Percentiles rank a stretch among this genome's conserved stretches.
Evolutionary conservation across 2,329 filamentous ascomycete genomes (phyloP).

Genomic region (Penicillium palitans): DNA sequence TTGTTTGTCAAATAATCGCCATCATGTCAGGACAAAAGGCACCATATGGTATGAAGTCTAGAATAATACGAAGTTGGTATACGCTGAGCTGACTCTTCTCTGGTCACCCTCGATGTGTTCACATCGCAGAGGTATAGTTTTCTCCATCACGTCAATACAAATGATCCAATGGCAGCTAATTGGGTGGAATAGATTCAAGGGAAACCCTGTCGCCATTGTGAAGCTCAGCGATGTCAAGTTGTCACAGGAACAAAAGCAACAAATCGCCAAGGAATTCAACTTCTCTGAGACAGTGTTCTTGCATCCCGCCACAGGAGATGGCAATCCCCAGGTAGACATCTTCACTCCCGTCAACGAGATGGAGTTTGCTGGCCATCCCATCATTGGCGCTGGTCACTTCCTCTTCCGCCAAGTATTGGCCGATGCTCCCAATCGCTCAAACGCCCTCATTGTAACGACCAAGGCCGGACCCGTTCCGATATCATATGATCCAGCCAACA

Average conservation of each 20-base stretch:
- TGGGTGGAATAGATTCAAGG: background rate
- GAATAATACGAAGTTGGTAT: background rate
- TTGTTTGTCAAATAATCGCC: background rate
- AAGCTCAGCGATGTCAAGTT: slow-evolving; percentile 30
- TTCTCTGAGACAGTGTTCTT: slow-evolving; percentile 65
- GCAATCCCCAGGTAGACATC: slow-evolving; percentile 55
- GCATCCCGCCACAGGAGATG: slow-evolving; percentile 46
- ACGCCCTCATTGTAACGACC: slow-evolving; percentile 26
- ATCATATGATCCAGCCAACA: slow-evolving; percentile 39
- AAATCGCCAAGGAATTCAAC: slow-evolving; percentile 63
- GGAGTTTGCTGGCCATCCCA: slow-evolving; percentile 64
- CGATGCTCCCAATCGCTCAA: slow-evolving; percentile 12
- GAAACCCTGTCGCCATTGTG: background rate
- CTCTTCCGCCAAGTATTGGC: slow-evolving; percentile 31
- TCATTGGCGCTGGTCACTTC: slow-evolving; percentile 52
- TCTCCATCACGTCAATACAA: background rate
- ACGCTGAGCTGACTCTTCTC: background rate
- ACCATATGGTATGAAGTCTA: background rate
- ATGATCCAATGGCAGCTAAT: background rate
- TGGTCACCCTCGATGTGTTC: background rate
- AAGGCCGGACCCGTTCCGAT: slow-evolving; percentile 49
- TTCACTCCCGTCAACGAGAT: slow-evolving; percentile 58
- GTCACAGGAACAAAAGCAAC: slow-evolving; percentile 56
- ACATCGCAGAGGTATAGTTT: background rate
- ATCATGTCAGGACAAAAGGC: background rate